phyloP scores from a whole-genome alignment of 176 grass and related monocot genomes.

The Oryza meyeriana region DNA sequence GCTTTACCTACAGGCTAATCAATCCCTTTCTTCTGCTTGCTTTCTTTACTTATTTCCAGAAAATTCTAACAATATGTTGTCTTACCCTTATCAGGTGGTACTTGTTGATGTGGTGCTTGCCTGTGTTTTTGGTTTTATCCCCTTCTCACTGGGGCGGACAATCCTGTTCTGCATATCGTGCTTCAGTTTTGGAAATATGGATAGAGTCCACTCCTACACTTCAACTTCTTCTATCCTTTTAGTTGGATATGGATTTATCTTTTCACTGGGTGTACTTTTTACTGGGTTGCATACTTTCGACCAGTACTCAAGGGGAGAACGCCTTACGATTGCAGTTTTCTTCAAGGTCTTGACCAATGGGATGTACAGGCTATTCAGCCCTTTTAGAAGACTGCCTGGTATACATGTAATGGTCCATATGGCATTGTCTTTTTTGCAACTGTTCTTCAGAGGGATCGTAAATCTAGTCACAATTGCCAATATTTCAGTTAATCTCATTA shows the following conservation, averaged over 20 bases:
- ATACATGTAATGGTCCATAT: slow-evolving; percentile 26
- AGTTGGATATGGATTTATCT: slow-evolving; percentile 28
- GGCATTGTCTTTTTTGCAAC: slow-evolving; percentile 2
- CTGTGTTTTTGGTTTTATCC: slow-evolving; percentile 21
- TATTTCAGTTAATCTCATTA: slow-evolving; percentile 28
- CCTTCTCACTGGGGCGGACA: slow-evolving; percentile 35
- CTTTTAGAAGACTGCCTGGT: slow-evolving; percentile 15
- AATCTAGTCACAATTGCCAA: slow-evolving; percentile 18
- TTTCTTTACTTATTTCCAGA: background rate
- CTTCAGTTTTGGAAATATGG: slow-evolving; percentile 12
- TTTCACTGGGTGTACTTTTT: background rate
- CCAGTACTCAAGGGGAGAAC: slow-evolving; percentile 9
- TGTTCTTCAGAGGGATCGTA: slow-evolving; percentile 18
- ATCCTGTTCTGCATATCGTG: background rate
- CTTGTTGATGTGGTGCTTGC: slow-evolving; percentile 23
- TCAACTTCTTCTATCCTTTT: slow-evolving; percentile 18
- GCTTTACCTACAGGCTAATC: background rate
- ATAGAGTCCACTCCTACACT: background rate
- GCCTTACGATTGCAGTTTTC: slow-evolving; percentile 1
- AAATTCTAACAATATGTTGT: background rate
- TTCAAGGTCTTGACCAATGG: background rate
- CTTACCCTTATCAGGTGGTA: slow-evolving; percentile 20
- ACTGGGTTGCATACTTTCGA: slow-evolving; percentile 11
- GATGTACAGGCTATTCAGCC: slow-evolving; percentile 11
- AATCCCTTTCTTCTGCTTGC: background rate